Base-by-base conservation (phyloP, 2,329 filamentous ascomycete species). In the Drechslera avenae region DNA sequence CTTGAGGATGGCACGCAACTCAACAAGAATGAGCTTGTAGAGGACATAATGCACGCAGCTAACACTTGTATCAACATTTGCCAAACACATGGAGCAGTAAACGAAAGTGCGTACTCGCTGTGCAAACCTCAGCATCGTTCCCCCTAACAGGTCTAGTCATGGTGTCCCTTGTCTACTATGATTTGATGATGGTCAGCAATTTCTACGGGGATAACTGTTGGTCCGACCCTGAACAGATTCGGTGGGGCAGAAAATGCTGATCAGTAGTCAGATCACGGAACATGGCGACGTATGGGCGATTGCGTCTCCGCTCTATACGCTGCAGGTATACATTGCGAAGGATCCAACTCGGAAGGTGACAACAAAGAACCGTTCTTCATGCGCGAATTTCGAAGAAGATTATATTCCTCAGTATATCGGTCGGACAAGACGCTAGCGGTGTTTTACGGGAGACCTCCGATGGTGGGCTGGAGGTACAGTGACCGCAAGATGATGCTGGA, bases 51-150 rank as follows among this genome's bases (percentile, higher is more conserved):
- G 21, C 66, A 72, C 45, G 60, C 65, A n/a, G 67, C 60, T 17
- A 71, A 73, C 21, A 64, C 68, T 21, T 73, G 70, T 42, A 72
- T 73, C 47, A 67, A 59, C 39, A 58, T 72, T 5, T 72, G 68
- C 34, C 67, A 72, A 39, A 62, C 64, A 23, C 68, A 73, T 37
- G 69, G 68, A 9, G 66, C 67, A 16, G 68, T 72, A 4, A 73
- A 72, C 32, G 70, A 73, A 37, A 54, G 52, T 56, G 48, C 31
- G 52, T 48, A 26, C 18, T 31, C 17, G 13, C 1, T 26, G 7
- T 17, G 10, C 30, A 19, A 28, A 17, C 17, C 5, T 13, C n/a
- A 3, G 8, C 16, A 16, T 23, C 12, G n/a, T 32, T 9, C 6
- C 8, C 32, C 3, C 26, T 39, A 19, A 35, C 6, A 37, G 7